Base-by-base conservation (phyloP, 2,329 filamentous ascomycete species). In the Epichloe sylvatica region DNA sequence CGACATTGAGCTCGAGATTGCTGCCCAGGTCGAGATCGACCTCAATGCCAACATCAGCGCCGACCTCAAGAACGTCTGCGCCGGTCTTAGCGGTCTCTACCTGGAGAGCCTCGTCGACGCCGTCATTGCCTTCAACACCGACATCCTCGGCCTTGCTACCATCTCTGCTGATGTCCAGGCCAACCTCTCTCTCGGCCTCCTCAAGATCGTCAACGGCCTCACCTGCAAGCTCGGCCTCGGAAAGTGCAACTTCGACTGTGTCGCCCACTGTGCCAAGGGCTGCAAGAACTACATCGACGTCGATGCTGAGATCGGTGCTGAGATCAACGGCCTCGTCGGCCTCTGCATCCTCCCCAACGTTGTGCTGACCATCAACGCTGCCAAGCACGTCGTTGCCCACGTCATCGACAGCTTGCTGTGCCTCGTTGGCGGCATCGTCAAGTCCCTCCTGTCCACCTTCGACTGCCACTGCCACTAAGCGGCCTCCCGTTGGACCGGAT, bases 211-310 rank as follows among this genome's bases (percentile, higher is more conserved):
- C 45, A 53, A 57, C 48, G 44, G 49, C 39, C 40, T 60, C 13
- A 54, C 59, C 41, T 67, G 64, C 60, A 51, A 54, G 40, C 53
- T 66, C 36, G 64, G 64, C 35, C 49, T 64, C 37, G 58, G 59
- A 37, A 54, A 56, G 41, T 67, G 65, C 59, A 56, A 60, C 53
- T 61, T 60, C 49, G 65, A 68, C 61, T 68, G 65, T 54, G 64
- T 68, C 47, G 64, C 63, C 25, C 65, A 63, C 58, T 64, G 61
- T 58, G 55, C 60, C 57, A 59, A 63, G 57, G 65, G 65, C 55
- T 68, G 65, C 59, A 57, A 59, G 55, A 68, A 68, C 64, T 62
- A 62, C 60, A 57, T 67, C 39, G 63, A 67, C 49, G 57, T 66
- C 30, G 51, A 49, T 9, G 54, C 55, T 5, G 47, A 50, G 35